Evolutionary conservation across 140 eudicot species (phyloP), one percentile per base, ranked within the genome.

Genomic region (Erigeron philadelphicus): DNA sequence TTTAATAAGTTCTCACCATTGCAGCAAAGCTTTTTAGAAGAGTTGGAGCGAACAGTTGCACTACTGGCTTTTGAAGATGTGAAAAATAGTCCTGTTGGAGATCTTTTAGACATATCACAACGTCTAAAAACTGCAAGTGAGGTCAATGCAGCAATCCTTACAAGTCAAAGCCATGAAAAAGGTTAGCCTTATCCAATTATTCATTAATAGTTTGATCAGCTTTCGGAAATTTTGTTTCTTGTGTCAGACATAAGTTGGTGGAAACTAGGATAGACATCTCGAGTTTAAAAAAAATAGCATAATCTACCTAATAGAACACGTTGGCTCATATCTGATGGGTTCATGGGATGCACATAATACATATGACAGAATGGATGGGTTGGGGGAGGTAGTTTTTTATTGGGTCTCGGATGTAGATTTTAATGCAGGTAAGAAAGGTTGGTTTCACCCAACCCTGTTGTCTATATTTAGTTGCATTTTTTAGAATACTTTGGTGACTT

Each of bases 141-240:
- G 80, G 96, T 92, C 60, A 92, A 92, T 84, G 96, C 98, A 50
- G 98, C 98, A 61, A 92, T 92, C 73, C 96, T 92, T 68, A 92
- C 92, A 21, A 92, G 95, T 70, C 98, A 92, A 80, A 92, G 89
- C 83, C 98, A 92, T 80, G 98, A 92, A 84, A 92, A 92, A 83
- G 98, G 98, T 92, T 72, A 65, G 81, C 71, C 25, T 50, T 71
- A 12, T 57, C 8, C 54, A 19, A 10, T 31, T 70, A 10, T 61
- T 3, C 70, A 70, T 19, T 35, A 41, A 52, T 64, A 12, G 57
- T 10, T 59, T 43, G n/a, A 31, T 53, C 42, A 19, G 52, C 9
- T 17, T 9, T 64, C 21, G 41, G 31, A 42, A 49, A 6, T 7
- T 52, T 12, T 63, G 52, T 72, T 52, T 42, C 64, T 52, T 13